These are phyloP conservation scores for Volvox reticuliferus DNA, from an alignment of 139 green algal genomes.

Conservation along the genomic window DNA sequence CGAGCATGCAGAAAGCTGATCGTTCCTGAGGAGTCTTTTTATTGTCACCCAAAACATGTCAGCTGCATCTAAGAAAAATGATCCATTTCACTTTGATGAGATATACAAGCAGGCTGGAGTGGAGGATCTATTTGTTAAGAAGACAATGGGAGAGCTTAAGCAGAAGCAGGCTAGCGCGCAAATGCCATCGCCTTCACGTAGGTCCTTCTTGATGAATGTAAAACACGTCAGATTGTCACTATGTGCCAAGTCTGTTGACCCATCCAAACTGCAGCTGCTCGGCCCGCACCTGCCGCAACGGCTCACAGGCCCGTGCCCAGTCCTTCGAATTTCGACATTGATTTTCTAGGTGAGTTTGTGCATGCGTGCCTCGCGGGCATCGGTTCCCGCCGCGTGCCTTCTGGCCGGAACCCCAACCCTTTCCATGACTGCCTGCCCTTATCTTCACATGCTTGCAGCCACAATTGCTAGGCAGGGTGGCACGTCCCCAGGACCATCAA, in stretches of 20 bases:
- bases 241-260: background rate
- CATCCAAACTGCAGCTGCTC: slow-evolving; percentile 20
- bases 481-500: background rate
- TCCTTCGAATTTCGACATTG: background rate
- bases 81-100: slow-evolving; percentile 60
- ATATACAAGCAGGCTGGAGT: slow-evolving; percentile 59
- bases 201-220: background rate
- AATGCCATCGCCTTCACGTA: background rate
- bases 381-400: background rate
- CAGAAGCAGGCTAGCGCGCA: slow-evolving; percentile 18
- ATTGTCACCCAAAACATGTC: background rate
- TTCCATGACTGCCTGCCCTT: background rate
- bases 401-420: background rate
- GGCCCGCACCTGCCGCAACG: background rate
- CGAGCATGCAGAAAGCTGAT: too few relatives aligned
- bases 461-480: slow-evolving; percentile 6
- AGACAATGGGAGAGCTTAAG: slow-evolving; percentile 58
- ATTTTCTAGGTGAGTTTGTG: slow-evolving; percentile 27
- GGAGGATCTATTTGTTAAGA: slow-evolving; percentile 57
- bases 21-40: too few relatives aligned
- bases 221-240: background rate
- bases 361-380: background rate
- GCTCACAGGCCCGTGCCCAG: background rate
- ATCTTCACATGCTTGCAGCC: background rate
- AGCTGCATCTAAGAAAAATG: slow-evolving; percentile 26